Evolutionary conservation across 768 basidiomycete genomes (phyloP).

Genomic region (Gymnopilus dilepis): DNA sequence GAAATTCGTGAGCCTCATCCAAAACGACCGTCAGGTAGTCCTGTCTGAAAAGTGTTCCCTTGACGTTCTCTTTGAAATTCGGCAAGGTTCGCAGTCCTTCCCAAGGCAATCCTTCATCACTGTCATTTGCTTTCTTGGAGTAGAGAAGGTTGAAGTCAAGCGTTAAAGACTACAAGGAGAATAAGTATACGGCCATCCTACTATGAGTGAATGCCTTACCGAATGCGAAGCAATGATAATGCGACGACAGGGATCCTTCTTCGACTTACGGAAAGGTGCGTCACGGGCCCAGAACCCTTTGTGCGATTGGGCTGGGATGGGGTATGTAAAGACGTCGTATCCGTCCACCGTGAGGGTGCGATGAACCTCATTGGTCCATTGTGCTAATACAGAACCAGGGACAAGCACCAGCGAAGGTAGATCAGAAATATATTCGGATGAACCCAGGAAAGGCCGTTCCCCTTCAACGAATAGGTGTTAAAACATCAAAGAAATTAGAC

Average conservation of each 20-base stretch:
- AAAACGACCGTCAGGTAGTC: conserved; percentile 18
- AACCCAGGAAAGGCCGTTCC: conserved; percentile 1
- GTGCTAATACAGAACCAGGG: conserved; percentile 27
- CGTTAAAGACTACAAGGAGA: conserved; percentile 20
- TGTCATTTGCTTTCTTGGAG: background rate
- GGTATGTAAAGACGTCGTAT: conserved; percentile 34
- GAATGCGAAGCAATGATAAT: conserved; percentile 32
- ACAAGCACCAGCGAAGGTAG: conserved; percentile 27
- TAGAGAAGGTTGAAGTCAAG: conserved; percentile 16
- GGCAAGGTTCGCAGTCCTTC: background rate
- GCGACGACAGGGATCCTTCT: background rate
- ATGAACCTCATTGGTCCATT: conserved; percentile 30
- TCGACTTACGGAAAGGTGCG: conserved; percentile 22
- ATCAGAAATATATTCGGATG: conserved; percentile 13
- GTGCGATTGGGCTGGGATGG: background rate
- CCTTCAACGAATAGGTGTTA: no score
- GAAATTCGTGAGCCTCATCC: conserved; percentile 31
- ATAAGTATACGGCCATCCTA: background rate
- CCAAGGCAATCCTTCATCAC: background rate
- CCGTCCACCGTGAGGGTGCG: conserved; percentile 8
- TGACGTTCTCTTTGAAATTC: background rate
- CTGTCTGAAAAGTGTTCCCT: conserved; percentile 20
- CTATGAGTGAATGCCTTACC: conserved; percentile 15
- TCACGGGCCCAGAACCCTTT: conserved; percentile 24
- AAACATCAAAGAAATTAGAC: background rate